Base-by-base conservation (phyloP, 495 filamentous ascomycete genomes). In the Wilcoxina mikolae region DNA sequence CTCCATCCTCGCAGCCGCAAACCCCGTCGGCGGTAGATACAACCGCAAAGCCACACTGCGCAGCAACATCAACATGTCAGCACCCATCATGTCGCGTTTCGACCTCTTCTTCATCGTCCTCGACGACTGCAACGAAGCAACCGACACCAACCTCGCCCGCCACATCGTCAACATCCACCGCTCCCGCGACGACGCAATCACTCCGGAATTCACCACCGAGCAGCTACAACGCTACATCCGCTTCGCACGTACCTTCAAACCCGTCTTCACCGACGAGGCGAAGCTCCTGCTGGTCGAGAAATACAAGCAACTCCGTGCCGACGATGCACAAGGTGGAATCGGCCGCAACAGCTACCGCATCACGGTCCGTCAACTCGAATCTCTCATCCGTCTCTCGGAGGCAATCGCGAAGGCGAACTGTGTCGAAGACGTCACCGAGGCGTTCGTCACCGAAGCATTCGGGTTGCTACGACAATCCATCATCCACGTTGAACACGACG, bases 21-120 rank as follows among this genome's bases (percentile, higher is more conserved):
- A 99, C 67, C 91, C 91, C 0, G 87, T 99, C 5, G 89, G 89
- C 7, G 91, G 91, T 1, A 78, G 91, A 0, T 99, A 99, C 71
- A 93, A 99, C 72, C 85, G 90, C 53, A 96, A 95, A 69, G 81
- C 83, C 3, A 94, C 91, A 0, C 74, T 99, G 3, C 78, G 91
- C 22, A 81, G 86, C 51, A 99, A 99, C 68, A 84, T 99, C 68
- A 96, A 99, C 72, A 94, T 99, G 82, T 85, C 79, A 28, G 93
- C 91, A 17, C 91, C 91, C 53, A 99, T 99, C 69, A 96, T 99
- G 91, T 89, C 83, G 44, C 83, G 91, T 70, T 99, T 99, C 72
- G 91, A 99, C 71, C 74, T 99, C 17, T 99, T 99, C 76, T 99
- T 99, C 66, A 88, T 99, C 57, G 84, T 99, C 44, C 81, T 95